Conservation (phyloP, 169 alveolate species). For the Plasmodium gonderi region DNA sequence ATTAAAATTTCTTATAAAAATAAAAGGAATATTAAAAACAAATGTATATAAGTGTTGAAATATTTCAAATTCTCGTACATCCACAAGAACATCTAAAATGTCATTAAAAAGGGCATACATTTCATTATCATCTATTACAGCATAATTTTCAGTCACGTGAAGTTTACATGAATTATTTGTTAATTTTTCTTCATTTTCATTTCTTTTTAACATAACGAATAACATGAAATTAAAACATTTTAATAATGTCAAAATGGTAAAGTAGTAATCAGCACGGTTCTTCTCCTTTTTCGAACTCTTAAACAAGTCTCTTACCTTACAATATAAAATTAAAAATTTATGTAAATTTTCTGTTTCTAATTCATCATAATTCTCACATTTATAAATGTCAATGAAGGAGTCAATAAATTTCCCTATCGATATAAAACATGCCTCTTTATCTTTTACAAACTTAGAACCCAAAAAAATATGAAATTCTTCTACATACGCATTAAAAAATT, state of each 20-base stretch:
- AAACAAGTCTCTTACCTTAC: slow-evolving; percentile 13
- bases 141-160: background rate
- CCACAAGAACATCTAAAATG: slow-evolving; percentile 10
- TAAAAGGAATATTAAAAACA: slow-evolving; percentile 41
- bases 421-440: slow-evolving; percentile 44
- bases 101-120: slow-evolving; percentile 16
- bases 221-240: slow-evolving; percentile 45
- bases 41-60: slow-evolving; percentile 46
- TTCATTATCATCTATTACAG: background rate
- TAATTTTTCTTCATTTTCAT: background rate
- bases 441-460: slow-evolving; percentile 28
- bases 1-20: slow-evolving; percentile 34
- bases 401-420: slow-evolving; percentile 18
- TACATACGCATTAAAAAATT: slow-evolving; percentile 56
- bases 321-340: slow-evolving; percentile 10
- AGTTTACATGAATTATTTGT: background rate
- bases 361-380: slow-evolving; percentile 39
- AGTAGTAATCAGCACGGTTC: background rate
- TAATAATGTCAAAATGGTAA: slow-evolving; percentile 22
- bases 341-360: slow-evolving; percentile 33
- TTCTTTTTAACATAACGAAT: slow-evolving; percentile 3
- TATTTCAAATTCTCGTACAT: slow-evolving; percentile 43
- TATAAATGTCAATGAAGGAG: slow-evolving; percentile 40
- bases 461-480: slow-evolving; percentile 44
- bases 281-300: background rate